Evolutionary conservation across 2,329 filamentous ascomycete species (phyloP).

Genomic region (Cryphonectria carpinicola): DNA sequence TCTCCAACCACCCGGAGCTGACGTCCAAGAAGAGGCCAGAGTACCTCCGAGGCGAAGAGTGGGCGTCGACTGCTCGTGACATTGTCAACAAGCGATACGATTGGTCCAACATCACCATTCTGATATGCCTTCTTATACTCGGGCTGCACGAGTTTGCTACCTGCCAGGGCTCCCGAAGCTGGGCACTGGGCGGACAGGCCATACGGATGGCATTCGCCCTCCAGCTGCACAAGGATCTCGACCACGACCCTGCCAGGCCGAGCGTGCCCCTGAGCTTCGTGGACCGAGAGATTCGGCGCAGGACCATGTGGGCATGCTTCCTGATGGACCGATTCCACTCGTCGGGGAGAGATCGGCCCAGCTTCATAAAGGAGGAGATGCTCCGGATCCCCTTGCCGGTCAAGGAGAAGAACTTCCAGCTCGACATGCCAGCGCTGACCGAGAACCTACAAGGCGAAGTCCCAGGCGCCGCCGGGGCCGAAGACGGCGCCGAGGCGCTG

Average conservation of each 20-base stretch:
- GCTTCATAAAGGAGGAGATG: constrained; percentile 87
- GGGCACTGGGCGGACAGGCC: constrained; percentile 93
- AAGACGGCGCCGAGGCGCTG: constrained; percentile 61
- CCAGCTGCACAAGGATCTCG: constrained; percentile 89
- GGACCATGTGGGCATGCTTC: constrained; percentile 98
- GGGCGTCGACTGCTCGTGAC: constrained; percentile 84
- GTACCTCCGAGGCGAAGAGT: constrained; percentile 87
- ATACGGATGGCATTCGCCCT: constrained; percentile 97
- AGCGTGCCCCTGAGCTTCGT: constrained; percentile 78
- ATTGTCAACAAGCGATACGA: constrained; percentile 90
- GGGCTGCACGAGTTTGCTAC: constrained; percentile 96
- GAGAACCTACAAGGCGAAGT: constrained; percentile 78
- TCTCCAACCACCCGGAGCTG: constrained; percentile 85
- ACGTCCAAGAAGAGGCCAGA: constrained; percentile 70
- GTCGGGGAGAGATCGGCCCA: constrained; percentile 88
- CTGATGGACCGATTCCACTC: constrained; percentile 98
- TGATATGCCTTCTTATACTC: constrained; percentile 86
- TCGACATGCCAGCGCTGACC: constrained; percentile 87
- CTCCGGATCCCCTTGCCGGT: constrained; percentile 89
- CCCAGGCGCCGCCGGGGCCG: constrained; percentile 62
- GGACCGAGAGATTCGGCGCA: constrained; percentile 87
- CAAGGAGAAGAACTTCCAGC: constrained; percentile 85
- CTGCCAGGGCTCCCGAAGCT: constrained; percentile 92
- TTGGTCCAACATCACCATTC: constrained; percentile 92
- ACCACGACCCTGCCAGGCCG: constrained; percentile 74